A percentile compares a stretch with the other conserved stretches of the same genome.
Evolutionary conservation across 2,329 filamentous ascomycete species (phyloP).

Genomic region (Colletotrichum sansevieriae): DNA sequence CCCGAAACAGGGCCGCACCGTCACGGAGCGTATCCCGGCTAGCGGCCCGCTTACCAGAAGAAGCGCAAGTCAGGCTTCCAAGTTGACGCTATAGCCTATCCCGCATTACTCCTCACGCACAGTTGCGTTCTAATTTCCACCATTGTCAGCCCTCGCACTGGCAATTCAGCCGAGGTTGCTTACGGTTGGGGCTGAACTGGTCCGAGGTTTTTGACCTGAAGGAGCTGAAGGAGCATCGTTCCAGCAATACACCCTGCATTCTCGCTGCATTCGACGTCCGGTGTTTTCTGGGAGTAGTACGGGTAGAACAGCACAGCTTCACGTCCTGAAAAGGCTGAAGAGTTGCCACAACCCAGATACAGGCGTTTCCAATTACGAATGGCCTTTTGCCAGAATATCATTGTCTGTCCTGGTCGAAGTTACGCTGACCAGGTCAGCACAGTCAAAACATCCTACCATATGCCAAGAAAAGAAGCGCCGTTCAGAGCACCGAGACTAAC

Average conservation of each 20-base stretch:
- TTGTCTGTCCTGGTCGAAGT: too few relatives aligned
- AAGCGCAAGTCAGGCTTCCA: background rate
- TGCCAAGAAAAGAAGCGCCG: background rate
- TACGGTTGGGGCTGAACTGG: constrained; percentile 17
- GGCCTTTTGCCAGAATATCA: too few relatives aligned
- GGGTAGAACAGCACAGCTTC: too few relatives aligned
- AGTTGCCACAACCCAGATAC: too few relatives aligned
- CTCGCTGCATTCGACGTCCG: too few relatives aligned
- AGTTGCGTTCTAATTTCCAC: background rate
- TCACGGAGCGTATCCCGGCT: background rate
- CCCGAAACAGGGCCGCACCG: constrained; percentile 9
- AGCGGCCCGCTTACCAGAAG: background rate
- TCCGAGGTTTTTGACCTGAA: background rate
- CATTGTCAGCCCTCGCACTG: background rate
- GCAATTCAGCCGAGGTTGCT: background rate
- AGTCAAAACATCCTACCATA: background rate
- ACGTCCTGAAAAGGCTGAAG: too few relatives aligned
- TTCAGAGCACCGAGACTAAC: background rate
- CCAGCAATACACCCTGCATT: too few relatives aligned
- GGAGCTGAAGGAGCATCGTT: background rate
- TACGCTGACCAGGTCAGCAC: background rate
- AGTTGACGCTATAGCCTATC: constrained; percentile 8
- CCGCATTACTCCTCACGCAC: background rate
- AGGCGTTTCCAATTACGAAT: too few relatives aligned
- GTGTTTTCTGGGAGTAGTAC: too few relatives aligned